Base-by-base conservation (phyloP, 1,139 yeast genomes). In the Sugiyamaella sp. region DNA sequence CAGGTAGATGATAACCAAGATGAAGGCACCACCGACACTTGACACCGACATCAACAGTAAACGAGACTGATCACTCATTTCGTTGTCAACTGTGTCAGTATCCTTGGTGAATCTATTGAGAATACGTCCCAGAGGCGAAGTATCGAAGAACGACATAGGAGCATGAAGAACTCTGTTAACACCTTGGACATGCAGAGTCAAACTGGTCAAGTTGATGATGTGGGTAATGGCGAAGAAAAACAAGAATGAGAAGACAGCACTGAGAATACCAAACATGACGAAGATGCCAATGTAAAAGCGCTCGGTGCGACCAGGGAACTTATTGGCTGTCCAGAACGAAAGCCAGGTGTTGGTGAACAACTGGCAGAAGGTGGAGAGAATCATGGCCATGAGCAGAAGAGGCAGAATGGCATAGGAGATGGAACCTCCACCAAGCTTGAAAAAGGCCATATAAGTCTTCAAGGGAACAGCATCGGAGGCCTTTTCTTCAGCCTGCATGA, bases 21-120 rank as follows among this genome's bases (percentile, higher is more conserved):
- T 80, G 59, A 85, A 67, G 16, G 84, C 82, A 58, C 93, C 95
- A 54, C 80, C 63, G 51, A 85, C 80, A 52, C 76, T 76, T 17
- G 84, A 75, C 25, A 77, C 62, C 1, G 84, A 76, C 57, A 73
- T 75, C 74, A 52, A 82, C 6, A 80, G 78, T 51, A 78, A 68
- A 42, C 74, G 62, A n/a, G 65, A 53, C 54, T 71, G 72, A 46
- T 71, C 74, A 50, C 66, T 60, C 47, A 71, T 52, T 63, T 87
- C 95, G 67, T 86, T 88, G 67, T 89, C 97, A 63, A 89, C 73
- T 32, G 85, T 84, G 66, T 89, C 95, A 0, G 95, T 85, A 69
- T 89, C 97, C 64, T 87, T 89, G 1, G 95, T 85, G 66, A 84
- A 85, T 58, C 93, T 73, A 66, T 85, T 86, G 65, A 86, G 70